Percentiles rank a stretch among this genome's conserved stretches.
Conservation (phyloP, 345 rosid species). For the Heritiera fomes region DNA sequence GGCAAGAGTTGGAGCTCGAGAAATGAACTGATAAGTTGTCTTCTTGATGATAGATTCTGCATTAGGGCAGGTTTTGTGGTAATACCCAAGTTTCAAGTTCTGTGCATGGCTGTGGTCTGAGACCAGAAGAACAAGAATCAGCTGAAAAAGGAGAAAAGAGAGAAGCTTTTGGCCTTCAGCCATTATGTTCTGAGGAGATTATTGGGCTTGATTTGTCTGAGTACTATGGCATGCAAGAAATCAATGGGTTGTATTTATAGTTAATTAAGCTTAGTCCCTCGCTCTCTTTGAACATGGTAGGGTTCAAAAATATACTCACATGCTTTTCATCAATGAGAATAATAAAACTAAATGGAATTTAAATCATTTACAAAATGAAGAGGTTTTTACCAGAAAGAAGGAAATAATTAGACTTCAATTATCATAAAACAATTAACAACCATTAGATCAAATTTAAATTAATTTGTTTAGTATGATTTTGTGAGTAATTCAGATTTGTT, state of each 20-base stretch:
- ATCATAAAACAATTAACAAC: no score
- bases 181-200: slow-evolving; percentile 32
- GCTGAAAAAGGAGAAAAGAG: slow-evolving; percentile 28
- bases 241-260: slow-evolving; percentile 32
- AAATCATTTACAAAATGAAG: no score
- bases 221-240: background rate
- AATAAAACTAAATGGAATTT: no score
- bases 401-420: no score
- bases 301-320: no score
- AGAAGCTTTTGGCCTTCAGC: slow-evolving; percentile 43
- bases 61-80: slow-evolving; percentile 40
- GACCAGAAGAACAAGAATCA: slow-evolving; percentile 32
- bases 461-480: no score
- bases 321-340: no score
- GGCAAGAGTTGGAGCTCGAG: slow-evolving; percentile 44
- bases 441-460: no score
- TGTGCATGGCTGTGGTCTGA: slow-evolving; percentile 18
- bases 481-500: no score
- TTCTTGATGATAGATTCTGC: slow-evolving; percentile 35
- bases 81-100: slow-evolving; percentile 36
- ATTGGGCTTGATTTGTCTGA: background rate
- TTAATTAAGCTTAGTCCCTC: slow-evolving; percentile 6
- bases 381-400: no score
- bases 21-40: slow-evolving; percentile 30
- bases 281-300: slow-evolving; percentile 28